phyloP scores from a whole-genome alignment of 2,329 filamentous ascomycete genomes.

The Cercospora sp. region DNA sequence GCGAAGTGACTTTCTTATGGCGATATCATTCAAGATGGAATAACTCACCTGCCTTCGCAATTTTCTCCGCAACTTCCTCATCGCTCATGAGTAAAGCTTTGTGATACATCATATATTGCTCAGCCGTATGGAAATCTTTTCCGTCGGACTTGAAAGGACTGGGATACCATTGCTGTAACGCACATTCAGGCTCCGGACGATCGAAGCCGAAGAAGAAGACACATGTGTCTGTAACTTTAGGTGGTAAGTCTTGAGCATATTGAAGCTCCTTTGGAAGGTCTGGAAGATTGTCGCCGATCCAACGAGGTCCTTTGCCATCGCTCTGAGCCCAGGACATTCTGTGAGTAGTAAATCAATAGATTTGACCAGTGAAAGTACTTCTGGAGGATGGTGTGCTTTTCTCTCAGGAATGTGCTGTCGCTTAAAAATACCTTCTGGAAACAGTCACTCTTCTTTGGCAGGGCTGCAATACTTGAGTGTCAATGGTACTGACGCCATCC shows the following conservation, averaged over 20 bases:
- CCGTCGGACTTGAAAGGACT: constrained; percentile 23
- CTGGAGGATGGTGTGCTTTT: background rate
- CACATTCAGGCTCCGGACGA: constrained; percentile 25
- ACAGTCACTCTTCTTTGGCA: background rate
- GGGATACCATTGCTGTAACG: constrained; percentile 34
- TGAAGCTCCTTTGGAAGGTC: constrained; percentile 16
- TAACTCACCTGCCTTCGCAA: constrained; percentile 25
- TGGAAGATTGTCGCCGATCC: constrained; percentile 24
- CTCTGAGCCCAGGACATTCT: constrained; percentile 17
- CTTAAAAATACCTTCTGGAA: background rate
- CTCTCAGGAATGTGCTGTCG: background rate
- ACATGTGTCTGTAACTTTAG: constrained; percentile 28
- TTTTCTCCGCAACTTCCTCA: constrained; percentile 33
- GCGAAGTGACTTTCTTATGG: too few relatives aligned
- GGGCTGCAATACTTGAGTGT: background rate
- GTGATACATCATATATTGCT: constrained; percentile 42
- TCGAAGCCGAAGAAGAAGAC: constrained; percentile 32
- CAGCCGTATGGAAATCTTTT: constrained; percentile 27
- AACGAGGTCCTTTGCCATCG: constrained; percentile 24
- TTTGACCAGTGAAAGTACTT: background rate
- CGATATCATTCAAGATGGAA: too few relatives aligned
- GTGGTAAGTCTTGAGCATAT: constrained; percentile 24
- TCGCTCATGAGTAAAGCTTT: constrained; percentile 41
- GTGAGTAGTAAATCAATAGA: background rate
- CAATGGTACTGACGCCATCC: background rate